Evolutionary conservation across 768 basidiomycete genomes (phyloP).

Genomic region (Panaeolus papilionaceus): DNA sequence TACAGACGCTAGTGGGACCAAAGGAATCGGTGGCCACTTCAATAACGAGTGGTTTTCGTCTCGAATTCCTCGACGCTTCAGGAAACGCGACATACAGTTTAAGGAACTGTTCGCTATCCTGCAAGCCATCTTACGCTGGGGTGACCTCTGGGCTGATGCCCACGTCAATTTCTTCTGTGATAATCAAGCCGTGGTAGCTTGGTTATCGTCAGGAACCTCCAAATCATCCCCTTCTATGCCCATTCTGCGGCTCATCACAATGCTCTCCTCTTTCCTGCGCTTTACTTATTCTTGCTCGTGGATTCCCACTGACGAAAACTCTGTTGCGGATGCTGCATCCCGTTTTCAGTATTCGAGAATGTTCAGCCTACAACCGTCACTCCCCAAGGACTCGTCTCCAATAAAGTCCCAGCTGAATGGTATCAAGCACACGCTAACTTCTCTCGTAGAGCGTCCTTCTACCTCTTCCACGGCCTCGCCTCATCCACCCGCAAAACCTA

Average conservation of each 20-base stretch:
- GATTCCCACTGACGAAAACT: conserved; percentile 28
- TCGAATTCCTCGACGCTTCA: conserved; percentile 27
- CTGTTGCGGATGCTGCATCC: conserved; percentile 33
- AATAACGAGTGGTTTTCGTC: conserved; percentile 31
- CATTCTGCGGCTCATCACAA: conserved; percentile 18
- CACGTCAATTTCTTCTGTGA: conserved; percentile 38
- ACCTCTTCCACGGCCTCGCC: no score
- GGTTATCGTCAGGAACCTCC: conserved; percentile 16
- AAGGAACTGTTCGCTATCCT: conserved; percentile 39
- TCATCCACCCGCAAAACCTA: no score
- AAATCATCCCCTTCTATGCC: conserved; percentile 17
- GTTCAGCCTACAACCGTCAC: no score
- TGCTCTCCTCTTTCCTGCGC: conserved; percentile 22
- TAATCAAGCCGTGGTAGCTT: conserved; percentile 32
- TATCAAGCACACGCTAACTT: no score
- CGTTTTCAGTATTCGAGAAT: conserved; percentile 21
- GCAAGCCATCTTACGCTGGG: conserved; percentile 35
- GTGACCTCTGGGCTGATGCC: conserved; percentile 24
- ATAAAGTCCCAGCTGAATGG: no score
- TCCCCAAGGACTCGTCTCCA: no score
- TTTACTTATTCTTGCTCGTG: conserved; percentile 31
- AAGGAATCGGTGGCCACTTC: conserved; percentile 34
- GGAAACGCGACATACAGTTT: conserved; percentile 34
- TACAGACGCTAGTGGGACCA: conserved; percentile 38
- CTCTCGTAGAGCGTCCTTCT: no score